Evolutionary conservation across 176 grass and related monocot species (phyloP).

Genomic region (Oryza glaberrima): DNA sequence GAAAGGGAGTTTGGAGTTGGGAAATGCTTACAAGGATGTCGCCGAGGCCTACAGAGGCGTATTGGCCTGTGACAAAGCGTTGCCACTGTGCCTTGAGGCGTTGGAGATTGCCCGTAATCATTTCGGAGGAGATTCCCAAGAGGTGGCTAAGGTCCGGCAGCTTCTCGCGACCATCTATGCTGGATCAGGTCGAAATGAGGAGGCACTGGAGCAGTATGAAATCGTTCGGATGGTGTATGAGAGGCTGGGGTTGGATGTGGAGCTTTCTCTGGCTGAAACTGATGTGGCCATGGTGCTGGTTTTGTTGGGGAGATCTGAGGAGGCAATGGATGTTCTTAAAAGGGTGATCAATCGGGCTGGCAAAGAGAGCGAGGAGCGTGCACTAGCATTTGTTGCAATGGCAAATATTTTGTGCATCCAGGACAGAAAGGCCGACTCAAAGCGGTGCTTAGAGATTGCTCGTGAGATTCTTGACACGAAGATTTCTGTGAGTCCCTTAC

Average conservation of each 20-base stretch:
- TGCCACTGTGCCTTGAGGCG: slow-evolving; percentile 55
- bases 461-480: slow-evolving; percentile 66
- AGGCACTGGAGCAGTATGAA: slow-evolving; percentile 65
- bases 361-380: slow-evolving; percentile 67
- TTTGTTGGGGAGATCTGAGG: slow-evolving; percentile 56
- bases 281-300: slow-evolving; percentile 60
- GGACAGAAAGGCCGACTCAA: slow-evolving; percentile 63
- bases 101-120: slow-evolving; percentile 46
- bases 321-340: slow-evolving; percentile 58
- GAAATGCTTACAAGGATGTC: slow-evolving; percentile 51
- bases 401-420: slow-evolving; percentile 55
- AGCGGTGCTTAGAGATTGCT: slow-evolving; percentile 70
- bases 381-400: slow-evolving; percentile 60
- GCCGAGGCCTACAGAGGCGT: slow-evolving; percentile 55
- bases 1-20: slow-evolving; percentile 44
- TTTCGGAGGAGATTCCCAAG: slow-evolving; percentile 40
- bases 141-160: slow-evolving; percentile 58
- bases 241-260: slow-evolving; percentile 40
- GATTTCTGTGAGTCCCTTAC: slow-evolving; percentile 18
- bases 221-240: slow-evolving; percentile 58
- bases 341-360: slow-evolving; percentile 46
- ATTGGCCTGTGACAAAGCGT: slow-evolving; percentile 59
- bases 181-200: slow-evolving; percentile 51
- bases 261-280: slow-evolving; percentile 51
- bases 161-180: slow-evolving; percentile 58